A percentile compares a stretch with the other conserved stretches of the same genome.
Evolutionary conservation across 2,329 filamentous ascomycete species (phyloP).

Genomic region (Alternaria sp.): DNA sequence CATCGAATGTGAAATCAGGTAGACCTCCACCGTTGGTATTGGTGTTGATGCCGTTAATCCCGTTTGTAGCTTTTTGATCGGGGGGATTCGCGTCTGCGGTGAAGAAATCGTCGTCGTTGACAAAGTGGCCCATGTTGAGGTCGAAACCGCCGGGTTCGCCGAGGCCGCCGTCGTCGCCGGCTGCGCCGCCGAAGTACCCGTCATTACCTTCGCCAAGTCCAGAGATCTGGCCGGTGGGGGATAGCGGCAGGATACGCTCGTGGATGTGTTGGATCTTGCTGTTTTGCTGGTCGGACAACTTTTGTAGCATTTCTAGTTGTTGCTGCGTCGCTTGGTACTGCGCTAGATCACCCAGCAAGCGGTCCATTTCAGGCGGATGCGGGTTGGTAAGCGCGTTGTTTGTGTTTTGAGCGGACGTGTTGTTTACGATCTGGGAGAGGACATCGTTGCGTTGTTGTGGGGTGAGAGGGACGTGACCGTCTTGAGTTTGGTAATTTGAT

Average conservation of each 20-base stretch:
- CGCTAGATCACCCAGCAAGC: constrained; percentile 65
- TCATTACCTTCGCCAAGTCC: constrained; percentile 57
- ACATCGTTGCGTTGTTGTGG: constrained; percentile 56
- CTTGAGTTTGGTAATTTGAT: constrained; percentile 55
- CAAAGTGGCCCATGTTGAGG: constrained; percentile 64
- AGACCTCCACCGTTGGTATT: constrained; percentile 4
- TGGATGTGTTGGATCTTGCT: constrained; percentile 77
- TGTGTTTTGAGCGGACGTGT: constrained; percentile 47
- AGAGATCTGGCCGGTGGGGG: constrained; percentile 78
- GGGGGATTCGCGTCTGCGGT: constrained; percentile 23
- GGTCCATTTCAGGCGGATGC: constrained; percentile 60
- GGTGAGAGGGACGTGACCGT: constrained; percentile 55
- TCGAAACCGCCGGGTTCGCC: constrained; percentile 48
- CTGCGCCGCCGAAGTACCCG: constrained; percentile 47
- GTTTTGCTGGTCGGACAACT: constrained; percentile 79
- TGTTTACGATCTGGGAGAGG: constrained; percentile 57
- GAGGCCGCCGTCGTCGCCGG: constrained; percentile 35
- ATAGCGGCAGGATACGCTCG: constrained; percentile 77
- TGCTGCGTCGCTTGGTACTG: constrained; percentile 72
- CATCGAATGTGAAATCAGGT: constrained; percentile 9
- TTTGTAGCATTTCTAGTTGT: constrained; percentile 79
- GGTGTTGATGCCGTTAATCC: constrained; percentile 11
- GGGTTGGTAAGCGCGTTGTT: constrained; percentile 66
- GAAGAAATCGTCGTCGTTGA: constrained; percentile 63
- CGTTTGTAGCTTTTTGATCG: neutral